Evolutionary conservation across 495 filamentous ascomycete species (phyloP), one percentile per base, ranked within the genome.

Genomic region (Penicillium ochrochloron): DNA sequence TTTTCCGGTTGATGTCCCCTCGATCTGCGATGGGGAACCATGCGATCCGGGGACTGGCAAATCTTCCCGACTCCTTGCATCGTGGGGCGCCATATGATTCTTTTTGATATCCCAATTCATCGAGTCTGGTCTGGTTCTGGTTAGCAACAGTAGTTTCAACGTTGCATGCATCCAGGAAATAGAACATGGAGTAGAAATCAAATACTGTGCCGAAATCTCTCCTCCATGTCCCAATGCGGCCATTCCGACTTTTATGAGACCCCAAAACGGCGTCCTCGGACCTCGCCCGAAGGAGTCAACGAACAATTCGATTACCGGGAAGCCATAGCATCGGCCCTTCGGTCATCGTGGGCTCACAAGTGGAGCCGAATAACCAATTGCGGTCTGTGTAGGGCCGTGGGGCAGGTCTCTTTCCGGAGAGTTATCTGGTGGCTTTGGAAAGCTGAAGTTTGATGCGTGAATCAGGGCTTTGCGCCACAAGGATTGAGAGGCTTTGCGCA

Each of bases 291-390:
- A 39, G 17, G 29, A 29, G 27, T 39, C 37, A 7, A 41, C 51
- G 11, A 27, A 58, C 11, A n/a, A 35, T 52, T 25, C 11, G 37
- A 29, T 62, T 62, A 14, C 31, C 21, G 15, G 25, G 25, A 58
- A 44, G 12, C 27, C 34, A 55, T 42, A 39, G 11, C 42, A 59
- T 54, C 62, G 58, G 62, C 53, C 62, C 48, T 58, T 59, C 29
- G 61, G 61, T 54, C 58, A 53, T 54, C 19, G 56, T 29, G 17
- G 19, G 37, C 59, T 55, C 31, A 19, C 21, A 6, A 56, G 67
- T 70, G 67, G 67, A 70, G 57, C 61, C 58, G 52, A 57, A 35
- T 53, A 29, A 48, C 67, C 67, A 64, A 66, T 70, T 64, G 64
- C 64, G 57, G 64, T 42, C 29, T 54, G 33, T 54, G 21, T 1